Base-by-base conservation (phyloP, 306 rosid species). In the Malus sieversii region DNA sequence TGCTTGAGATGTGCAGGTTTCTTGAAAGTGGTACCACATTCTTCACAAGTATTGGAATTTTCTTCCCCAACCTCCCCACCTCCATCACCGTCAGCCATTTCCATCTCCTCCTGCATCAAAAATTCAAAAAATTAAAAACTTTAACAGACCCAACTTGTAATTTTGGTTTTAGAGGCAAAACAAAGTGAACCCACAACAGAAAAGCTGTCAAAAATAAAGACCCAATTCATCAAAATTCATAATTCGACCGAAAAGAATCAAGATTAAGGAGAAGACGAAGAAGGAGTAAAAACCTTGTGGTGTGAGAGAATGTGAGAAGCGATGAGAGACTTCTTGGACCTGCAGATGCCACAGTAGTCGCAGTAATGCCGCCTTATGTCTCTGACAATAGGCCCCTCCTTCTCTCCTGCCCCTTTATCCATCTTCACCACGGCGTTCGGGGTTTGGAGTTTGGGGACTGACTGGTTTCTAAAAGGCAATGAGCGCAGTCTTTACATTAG, bases 1-100 rank as follows among this genome's bases (percentile, higher is more conserved):
- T 91, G 97, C 69, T 82, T 75, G 86, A 90, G 82, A 77, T 93
- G 80, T 14, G 96, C 94, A 45, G 84, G 92, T 67, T 91, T 93
- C 55, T 73, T 90, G 82, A 93, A 93, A 40, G 74, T 76, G 52
- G 68, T 88, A 76, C 91, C 90, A 75, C 98, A 91, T 40, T 91
- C 83, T 63, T 77, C 65, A 51, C 98, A 91, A 8, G 86, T 81
- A 72, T 81, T 84, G 59, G 87, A 66, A 55, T 83, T 81, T 13
- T 10, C 16, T 2, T 48, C 58, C 70, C 70, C 79, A 2, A 38
- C 46, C 9, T 69, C 82, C 4, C 14, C 51, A 59, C 60, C 86
- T 72, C 48, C 73, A 65, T 80, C 86, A 55, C 23, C 76, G 46
- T 8, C 46, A 13, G 66, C 66, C 23, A 82, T 86, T 59, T 83